phyloP scores from a whole-genome alignment of 495 filamentous ascomycete species.

The Arthonia radiata region DNA sequence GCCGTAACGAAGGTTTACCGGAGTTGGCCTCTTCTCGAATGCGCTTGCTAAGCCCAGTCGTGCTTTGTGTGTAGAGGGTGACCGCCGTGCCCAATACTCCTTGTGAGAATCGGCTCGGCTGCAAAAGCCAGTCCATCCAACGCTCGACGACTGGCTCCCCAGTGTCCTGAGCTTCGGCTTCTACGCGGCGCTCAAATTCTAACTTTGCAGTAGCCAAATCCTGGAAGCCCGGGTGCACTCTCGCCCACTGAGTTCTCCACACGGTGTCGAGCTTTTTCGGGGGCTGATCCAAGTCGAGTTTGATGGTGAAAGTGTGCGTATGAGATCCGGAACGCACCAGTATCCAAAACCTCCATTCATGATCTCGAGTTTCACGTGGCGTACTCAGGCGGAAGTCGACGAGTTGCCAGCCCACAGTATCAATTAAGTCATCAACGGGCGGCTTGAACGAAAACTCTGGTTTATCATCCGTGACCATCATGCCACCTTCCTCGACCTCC shows the following conservation, averaged over 20 bases:
- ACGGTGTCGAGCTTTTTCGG: constrained; percentile 17
- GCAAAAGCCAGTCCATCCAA: constrained; percentile 38
- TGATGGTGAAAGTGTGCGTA: constrained; percentile 39
- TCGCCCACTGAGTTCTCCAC: constrained; percentile 52
- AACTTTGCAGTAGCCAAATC: constrained; percentile 1
- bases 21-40: too few species aligned
- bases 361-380: constrained; percentile 20
- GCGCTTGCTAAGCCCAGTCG: too few species aligned
- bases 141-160: constrained; percentile 33
- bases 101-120: constrained; percentile 50
- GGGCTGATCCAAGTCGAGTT: constrained; percentile 14
- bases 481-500: constrained; percentile 31
- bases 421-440: constrained; percentile 29
- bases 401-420: constrained; percentile 46
- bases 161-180: constrained; percentile 25
- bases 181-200: constrained; percentile 23
- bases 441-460: constrained; percentile 37
- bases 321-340: constrained; percentile 58
- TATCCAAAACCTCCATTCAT: constrained; percentile 48
- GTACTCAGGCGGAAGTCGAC: constrained; percentile 59
- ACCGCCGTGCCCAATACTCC: constrained; percentile 66
- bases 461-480: constrained; percentile 47
- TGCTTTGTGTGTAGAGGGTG: constrained; percentile 45
- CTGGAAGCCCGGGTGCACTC: constrained; percentile 22
- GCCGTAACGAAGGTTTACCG: too few species aligned